Percentiles rank a stretch among this genome's conserved stretches.
These are phyloP conservation scores for Trichoderma parareesei DNA, from an alignment of 495 filamentous ascomycete genomes.

Conservation along the genomic window DNA sequence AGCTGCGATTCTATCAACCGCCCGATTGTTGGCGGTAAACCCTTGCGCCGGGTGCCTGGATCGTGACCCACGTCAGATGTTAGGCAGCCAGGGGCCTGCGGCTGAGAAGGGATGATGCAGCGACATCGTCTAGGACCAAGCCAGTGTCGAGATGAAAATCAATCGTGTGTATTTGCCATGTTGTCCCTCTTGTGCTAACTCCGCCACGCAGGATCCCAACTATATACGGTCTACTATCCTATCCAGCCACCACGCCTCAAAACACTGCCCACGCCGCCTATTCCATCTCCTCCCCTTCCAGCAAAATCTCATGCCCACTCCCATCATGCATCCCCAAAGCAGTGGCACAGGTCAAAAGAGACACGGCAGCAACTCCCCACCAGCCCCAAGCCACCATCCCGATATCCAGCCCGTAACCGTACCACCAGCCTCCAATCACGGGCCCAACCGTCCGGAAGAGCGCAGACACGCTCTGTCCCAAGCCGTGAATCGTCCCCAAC, in stretches of 20 bases:
- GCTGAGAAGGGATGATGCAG: not conserved
- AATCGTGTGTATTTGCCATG: not conserved
- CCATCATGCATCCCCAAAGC: slow-evolving; percentile 67
- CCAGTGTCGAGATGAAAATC: too few species aligned
- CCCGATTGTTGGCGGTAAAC: not conserved
- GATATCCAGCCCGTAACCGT: slow-evolving; percentile 60
- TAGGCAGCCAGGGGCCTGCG: not conserved
- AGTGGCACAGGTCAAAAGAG: slow-evolving; percentile 50
- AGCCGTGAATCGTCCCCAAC: slow-evolving; percentile 73
- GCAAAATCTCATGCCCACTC: slow-evolving; percentile 58
- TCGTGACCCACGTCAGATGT: not conserved
- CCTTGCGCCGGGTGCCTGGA: not conserved
- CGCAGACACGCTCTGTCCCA: slow-evolving; percentile 65
- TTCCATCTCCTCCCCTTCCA: slow-evolving; percentile 48
- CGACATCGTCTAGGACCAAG: not conserved
- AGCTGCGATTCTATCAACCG: not conserved
- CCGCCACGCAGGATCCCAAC: too few species aligned
- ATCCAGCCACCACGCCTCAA: not conserved
- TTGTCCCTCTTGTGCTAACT: not conserved
- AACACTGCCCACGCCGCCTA: not conserved
- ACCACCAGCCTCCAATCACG: slow-evolving; percentile 59
- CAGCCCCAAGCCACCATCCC: slow-evolving; percentile 72
- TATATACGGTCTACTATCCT: too few species aligned
- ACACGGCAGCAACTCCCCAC: slow-evolving; percentile 62
- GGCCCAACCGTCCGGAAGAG: slow-evolving; percentile 70